A percentile compares a stretch with the other conserved stretches of the same genome.
phyloP scores from a whole-genome alignment of 148 eudicot species.

The Pharnaceum exiguum region DNA sequence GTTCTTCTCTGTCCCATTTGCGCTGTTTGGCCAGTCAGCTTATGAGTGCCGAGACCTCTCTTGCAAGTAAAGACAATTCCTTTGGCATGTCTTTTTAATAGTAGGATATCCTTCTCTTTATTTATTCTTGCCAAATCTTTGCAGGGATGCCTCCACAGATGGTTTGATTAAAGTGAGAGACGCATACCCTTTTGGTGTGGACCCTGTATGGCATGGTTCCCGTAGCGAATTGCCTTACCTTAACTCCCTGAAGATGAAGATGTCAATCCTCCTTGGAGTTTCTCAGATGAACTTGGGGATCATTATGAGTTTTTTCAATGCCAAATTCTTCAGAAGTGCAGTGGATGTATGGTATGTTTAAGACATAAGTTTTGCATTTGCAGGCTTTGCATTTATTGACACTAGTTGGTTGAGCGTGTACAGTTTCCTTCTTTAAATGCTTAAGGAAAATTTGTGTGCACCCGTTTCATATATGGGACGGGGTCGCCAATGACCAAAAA shows the following conservation, averaged over 20 bases:
- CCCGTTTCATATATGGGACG: neutral
- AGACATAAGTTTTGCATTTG: neutral
- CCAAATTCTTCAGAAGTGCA: constrained; percentile 38
- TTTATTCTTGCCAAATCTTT: constrained; percentile 10
- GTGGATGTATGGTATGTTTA: constrained; percentile 45
- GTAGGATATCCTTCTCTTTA: neutral
- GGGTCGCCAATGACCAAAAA: neutral
- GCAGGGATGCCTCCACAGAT: constrained; percentile 48
- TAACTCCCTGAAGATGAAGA: constrained; percentile 65
- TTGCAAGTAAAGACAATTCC: constrained; percentile 35
- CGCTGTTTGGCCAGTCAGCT: constrained; percentile 48
- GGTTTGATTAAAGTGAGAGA: constrained; percentile 57
- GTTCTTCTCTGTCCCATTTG: constrained; percentile 58
- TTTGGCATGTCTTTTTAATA: constrained; percentile 4
- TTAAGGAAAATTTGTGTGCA: neutral
- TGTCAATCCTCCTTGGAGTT: constrained; percentile 61
- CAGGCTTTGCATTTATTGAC: no score
- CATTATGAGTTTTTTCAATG: constrained; percentile 50
- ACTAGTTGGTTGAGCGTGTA: no score
- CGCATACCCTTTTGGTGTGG: constrained; percentile 55
- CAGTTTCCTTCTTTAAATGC: no score
- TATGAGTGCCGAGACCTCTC: constrained; percentile 56
- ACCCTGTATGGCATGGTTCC: constrained; percentile 61
- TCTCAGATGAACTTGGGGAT: constrained; percentile 63
- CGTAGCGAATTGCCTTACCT: constrained; percentile 63